Evolutionary conservation across 2,329 filamentous ascomycete species (phyloP).

Genomic region (Cercospora citrullina): DNA sequence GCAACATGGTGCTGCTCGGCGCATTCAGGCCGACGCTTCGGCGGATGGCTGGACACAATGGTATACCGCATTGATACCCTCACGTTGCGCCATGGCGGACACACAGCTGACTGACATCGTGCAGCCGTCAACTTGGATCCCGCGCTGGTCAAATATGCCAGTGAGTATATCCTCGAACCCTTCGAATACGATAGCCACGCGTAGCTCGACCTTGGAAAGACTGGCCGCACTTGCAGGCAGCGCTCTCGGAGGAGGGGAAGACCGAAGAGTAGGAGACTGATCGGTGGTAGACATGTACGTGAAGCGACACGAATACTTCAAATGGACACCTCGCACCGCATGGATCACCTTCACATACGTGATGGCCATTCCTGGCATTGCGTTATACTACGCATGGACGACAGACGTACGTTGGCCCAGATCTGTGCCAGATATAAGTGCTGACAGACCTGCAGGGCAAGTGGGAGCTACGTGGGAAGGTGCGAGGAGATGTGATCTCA

Average conservation of each 20-base stretch:
- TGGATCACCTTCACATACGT: conserved; percentile 77
- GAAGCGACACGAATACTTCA: conserved; percentile 91
- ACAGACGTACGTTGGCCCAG: conserved; percentile 72
- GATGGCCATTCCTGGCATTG: conserved; percentile 66
- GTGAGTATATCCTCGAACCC: conserved; percentile 43
- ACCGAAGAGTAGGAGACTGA: conserved; percentile 16
- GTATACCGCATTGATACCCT: conserved; percentile 26
- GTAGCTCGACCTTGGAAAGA: not conserved
- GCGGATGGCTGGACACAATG: conserved; percentile 43
- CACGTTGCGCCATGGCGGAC: not conserved
- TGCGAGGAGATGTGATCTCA: conserved; percentile 76
- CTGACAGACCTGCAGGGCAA: conserved; percentile 65
- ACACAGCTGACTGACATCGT: conserved; percentile 24
- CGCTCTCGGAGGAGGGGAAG: not conserved
- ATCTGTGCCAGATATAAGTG: not conserved
- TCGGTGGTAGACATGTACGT: conserved; percentile 69
- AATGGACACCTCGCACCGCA: conserved; percentile 84
- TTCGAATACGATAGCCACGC: not conserved
- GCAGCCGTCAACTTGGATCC: conserved; percentile 56
- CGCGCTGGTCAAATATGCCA: conserved; percentile 57
- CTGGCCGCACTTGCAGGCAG: not conserved
- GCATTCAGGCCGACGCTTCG: conserved; percentile 14
- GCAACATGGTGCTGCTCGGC: conserved; percentile 14
- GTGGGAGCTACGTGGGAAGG: conserved; percentile 81
- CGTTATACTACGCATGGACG: conserved; percentile 72